phyloP scores from a whole-genome alignment of 768 basidiomycete species.

The Tylopilus felleus region DNA sequence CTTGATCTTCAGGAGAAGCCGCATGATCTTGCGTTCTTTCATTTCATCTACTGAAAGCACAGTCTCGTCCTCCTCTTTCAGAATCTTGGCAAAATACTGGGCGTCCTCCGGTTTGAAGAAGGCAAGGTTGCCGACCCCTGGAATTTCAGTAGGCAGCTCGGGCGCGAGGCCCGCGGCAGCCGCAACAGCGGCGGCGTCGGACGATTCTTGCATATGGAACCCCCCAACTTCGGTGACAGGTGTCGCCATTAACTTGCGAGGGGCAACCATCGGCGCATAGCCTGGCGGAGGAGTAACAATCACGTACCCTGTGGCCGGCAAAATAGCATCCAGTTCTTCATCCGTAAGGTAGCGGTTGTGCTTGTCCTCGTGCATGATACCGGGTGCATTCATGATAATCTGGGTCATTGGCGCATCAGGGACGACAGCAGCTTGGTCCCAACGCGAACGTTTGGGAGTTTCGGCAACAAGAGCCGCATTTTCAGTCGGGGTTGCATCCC shows the following conservation, averaged over 20 bases:
- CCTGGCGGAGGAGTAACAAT: constrained; percentile 94
- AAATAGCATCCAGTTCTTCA: constrained; percentile 89
- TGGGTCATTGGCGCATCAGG: constrained; percentile 68
- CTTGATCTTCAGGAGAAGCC: constrained; percentile 96
- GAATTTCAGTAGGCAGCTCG: constrained; percentile 95
- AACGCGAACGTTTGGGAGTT: constrained; percentile 87
- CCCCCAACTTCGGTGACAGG: constrained; percentile 63
- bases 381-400: constrained; percentile 86
- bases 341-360: constrained; percentile 95
- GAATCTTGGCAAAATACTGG: constrained; percentile 94
- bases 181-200: constrained; percentile 82
- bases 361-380: constrained; percentile 86
- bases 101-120: constrained; percentile 99
- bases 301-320: constrained; percentile 82
- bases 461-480: constrained; percentile 45
- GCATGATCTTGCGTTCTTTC: constrained; percentile 99
- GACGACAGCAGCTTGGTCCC: constrained; percentile 90
- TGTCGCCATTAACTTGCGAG: constrained; percentile 59
- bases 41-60: constrained; percentile 93
- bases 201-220: constrained; percentile 96
- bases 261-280: constrained; percentile 75
- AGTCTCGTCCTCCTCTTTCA: constrained; percentile 94
- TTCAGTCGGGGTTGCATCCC: constrained; percentile 92
- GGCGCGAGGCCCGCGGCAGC: constrained; percentile 91
- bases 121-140: constrained; percentile 93